Evolutionary conservation across 495 filamentous ascomycete species (phyloP), one percentile per base, ranked within the genome.

Genomic region (Aspergillus funiculosus): DNA sequence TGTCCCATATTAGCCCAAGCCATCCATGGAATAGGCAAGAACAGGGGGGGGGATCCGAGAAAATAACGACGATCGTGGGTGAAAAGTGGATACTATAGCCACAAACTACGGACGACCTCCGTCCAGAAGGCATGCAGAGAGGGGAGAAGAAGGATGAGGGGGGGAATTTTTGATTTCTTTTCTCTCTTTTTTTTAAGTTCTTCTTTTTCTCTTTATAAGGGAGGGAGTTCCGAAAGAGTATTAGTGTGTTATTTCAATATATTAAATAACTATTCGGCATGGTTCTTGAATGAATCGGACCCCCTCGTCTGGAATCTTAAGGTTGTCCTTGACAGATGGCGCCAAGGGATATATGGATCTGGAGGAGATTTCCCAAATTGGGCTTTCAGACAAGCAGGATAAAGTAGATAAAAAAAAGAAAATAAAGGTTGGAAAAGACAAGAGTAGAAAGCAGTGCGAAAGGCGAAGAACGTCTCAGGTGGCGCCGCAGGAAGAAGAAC

Each of bases 31-130:
- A 48, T 35, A 54, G 41, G 38, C 41, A 48, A 58, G 34, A 51
- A 51, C 51, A 58, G 54, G 60, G 64, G 62, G 62, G 61, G 51
- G 39, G 46, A 50, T 43, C 54, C 56, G 54, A 62, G 53, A 43
- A 29, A 54, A 67, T 63, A 63, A 56, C 60, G 66, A 66, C 66
- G 66, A 70, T 70, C 66, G 63, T 65, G 61, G 62, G 45, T 44
- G 39, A 9, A 34, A 29, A 50, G 64, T 64, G 63, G 61, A 51
- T 54, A 59, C 58, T 41, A 50, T 54, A 64, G 50, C 61, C 61
- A 64, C 59, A 61, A 62, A 60, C 60, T 63, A 59, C 52, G 48
- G 50, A 57, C 41, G 48, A 52, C 51, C 46, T 37, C 41, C 49
- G 41, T 26, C 53, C 51, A 50, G 43, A 42, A 57, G 57, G 53